Percentiles rank a stretch among this genome's conserved stretches.
These are phyloP conservation scores for Hypericum androsaemum DNA, from an alignment of 345 rosid genomes.

Conservation along the genomic window DNA sequence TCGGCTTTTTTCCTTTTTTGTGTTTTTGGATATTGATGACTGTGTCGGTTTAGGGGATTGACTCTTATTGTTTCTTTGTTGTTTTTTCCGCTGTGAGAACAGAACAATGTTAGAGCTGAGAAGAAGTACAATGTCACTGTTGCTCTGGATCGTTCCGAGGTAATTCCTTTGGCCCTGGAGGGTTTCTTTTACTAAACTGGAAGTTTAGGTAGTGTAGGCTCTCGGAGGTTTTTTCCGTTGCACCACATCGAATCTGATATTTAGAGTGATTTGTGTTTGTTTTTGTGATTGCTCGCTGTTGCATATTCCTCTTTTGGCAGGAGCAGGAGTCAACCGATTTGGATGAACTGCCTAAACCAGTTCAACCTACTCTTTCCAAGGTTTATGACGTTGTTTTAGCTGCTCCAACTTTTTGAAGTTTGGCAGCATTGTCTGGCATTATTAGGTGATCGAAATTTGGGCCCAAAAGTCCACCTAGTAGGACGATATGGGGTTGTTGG, in stretches of 20 bases:
- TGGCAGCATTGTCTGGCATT: too few relatives aligned
- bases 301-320: conserved; percentile 27
- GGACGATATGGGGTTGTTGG: too few relatives aligned
- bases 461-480: too few relatives aligned
- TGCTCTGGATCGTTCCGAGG: neutral
- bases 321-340: conserved; percentile 36
- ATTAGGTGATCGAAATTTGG: too few relatives aligned
- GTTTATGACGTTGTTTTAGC: conserved; percentile 16
- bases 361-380: conserved; percentile 48
- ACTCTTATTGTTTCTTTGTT: neutral
- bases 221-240: neutral
- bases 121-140: neutral
- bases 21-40: neutral
- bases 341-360: conserved; percentile 31
- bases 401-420: too few relatives aligned
- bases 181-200: neutral
- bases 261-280: neutral
- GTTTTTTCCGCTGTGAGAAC: neutral
- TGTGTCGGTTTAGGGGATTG: neutral
- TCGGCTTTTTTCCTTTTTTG: conserved; percentile 22
- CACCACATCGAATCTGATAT: neutral
- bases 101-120: neutral
- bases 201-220: neutral
- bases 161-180: neutral
- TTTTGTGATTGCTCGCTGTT: neutral